Base-by-base conservation (phyloP, 768 basidiomycete species). In the Leccinum boreale region DNA sequence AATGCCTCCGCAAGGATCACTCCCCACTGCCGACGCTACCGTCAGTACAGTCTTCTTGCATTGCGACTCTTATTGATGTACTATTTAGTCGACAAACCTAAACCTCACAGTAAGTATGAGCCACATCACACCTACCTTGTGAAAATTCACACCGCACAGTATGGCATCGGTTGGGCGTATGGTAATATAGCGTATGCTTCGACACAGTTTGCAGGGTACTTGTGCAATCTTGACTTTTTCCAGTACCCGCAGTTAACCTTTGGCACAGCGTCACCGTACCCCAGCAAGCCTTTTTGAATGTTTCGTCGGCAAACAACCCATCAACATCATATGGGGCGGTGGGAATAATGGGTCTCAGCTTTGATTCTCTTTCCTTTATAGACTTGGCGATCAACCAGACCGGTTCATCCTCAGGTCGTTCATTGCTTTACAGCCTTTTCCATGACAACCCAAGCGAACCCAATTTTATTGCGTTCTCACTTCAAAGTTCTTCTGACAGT, bases 281-380 rank as follows among this genome's bases (percentile, higher is more conserved):
- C n/a, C 75, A 76, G 2, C 92, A 94, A 77, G 90, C 88, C 7
- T 83, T 83, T 64, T 72, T 93, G 55, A 87, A 88, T 59, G 85
- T 81, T 11, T 77, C 81, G 10, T 57, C 65, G 8, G 88, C 84
- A n/a, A 69, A 81, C 50, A 92, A 93, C 69, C 89, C 92, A 11
- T 86, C 87, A 4, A 75, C 90, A 24, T 77, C 78, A 3, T 90
- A 87, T 65, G 89, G 87, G 19, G 86, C 89, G 15, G 67, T 75
- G 60, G 91, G 91, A 19, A 83, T 94, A 66, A 69, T 84, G 36
- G 90, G 92, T 10, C 79, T 92, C 12, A 91, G 92, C 36, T 92
- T 92, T 66, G 85, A 84, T 36, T 81, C 83, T 17, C 81, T 94
- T 44, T 94, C 92, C 3, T 81, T 76, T 31, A 82, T 94, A 56